Conservation (phyloP, 495 filamentous ascomycete species). For the Penicillium chermesinum region DNA sequence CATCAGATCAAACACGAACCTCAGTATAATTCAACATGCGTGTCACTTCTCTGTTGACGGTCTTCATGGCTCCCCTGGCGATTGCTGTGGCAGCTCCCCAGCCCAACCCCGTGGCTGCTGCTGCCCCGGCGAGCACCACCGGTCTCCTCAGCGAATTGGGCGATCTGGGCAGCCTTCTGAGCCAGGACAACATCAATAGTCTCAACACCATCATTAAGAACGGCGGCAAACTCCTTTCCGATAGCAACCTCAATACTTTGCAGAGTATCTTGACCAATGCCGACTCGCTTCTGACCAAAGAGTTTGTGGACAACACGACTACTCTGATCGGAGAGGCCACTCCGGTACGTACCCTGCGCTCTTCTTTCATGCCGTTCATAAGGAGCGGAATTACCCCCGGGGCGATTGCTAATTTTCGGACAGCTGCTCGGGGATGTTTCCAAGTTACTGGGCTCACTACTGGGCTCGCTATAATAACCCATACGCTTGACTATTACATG, state of each 20-base stretch:
- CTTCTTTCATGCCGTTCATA: neutral
- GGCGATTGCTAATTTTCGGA: neutral
- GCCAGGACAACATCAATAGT: conserved; percentile 35
- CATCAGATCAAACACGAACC: neutral
- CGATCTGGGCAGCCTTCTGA: conserved; percentile 31
- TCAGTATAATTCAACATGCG: conserved; percentile 20
- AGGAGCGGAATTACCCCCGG: no score
- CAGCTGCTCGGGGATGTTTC: conserved; percentile 32
- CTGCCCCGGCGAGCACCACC: conserved; percentile 19
- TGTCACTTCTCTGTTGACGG: conserved; percentile 23
- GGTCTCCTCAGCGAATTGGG: conserved; percentile 23
- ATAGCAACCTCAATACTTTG: conserved; percentile 27
- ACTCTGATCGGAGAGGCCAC: conserved; percentile 48
- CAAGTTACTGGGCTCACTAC: conserved; percentile 28
- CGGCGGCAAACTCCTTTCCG: conserved; percentile 28
- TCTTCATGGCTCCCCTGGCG: conserved; percentile 28
- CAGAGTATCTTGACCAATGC: conserved; percentile 32
- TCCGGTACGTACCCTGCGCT: conserved; percentile 35
- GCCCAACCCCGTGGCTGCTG: conserved; percentile 27
- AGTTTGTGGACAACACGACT: conserved; percentile 42
- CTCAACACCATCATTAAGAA: conserved; percentile 36
- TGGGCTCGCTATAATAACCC: conserved; percentile 26
- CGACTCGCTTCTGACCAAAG: conserved; percentile 25
- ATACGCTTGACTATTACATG: no score
- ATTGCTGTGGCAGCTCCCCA: conserved; percentile 36